Evolutionary conservation across 805 yeast species (phyloP).

Genomic region (Jamesozyma gamospora): DNA sequence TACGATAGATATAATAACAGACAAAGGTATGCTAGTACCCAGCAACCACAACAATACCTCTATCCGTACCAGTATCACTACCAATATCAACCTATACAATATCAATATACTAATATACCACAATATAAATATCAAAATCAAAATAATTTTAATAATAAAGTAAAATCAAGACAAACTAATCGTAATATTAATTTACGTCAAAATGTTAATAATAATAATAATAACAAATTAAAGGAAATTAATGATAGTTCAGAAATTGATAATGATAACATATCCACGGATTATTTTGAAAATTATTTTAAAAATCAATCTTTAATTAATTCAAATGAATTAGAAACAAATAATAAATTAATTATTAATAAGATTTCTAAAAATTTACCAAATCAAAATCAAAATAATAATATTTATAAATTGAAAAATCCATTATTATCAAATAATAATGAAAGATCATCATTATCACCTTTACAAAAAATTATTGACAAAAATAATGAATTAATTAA

Average conservation of each 20-base stretch:
- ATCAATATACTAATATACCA: background rate
- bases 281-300: background rate
- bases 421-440: constrained; percentile 2
- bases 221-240: background rate
- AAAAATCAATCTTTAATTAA: constrained; percentile 3
- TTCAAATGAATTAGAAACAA: constrained; percentile 4
- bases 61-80: constrained; percentile 1
- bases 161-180: background rate
- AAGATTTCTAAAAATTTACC: constrained; percentile 5
- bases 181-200: background rate
- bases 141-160: background rate
- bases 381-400: constrained; percentile 1
- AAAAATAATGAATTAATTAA: constrained; percentile 5
- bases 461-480: background rate
- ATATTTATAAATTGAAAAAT: constrained; percentile 8
- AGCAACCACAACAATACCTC: background rate
- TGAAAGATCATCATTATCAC: background rate
- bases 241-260: background rate
- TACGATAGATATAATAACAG: background rate
- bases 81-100: background rate
- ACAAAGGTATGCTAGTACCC: background rate
- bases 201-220: background rate
- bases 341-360: constrained; percentile 10
- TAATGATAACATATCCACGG: background rate
- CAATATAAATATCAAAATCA: background rate